These are phyloP conservation scores for Clarkia xantiana DNA, from an alignment of 345 rosid genomes.

Conservation along the genomic window DNA sequence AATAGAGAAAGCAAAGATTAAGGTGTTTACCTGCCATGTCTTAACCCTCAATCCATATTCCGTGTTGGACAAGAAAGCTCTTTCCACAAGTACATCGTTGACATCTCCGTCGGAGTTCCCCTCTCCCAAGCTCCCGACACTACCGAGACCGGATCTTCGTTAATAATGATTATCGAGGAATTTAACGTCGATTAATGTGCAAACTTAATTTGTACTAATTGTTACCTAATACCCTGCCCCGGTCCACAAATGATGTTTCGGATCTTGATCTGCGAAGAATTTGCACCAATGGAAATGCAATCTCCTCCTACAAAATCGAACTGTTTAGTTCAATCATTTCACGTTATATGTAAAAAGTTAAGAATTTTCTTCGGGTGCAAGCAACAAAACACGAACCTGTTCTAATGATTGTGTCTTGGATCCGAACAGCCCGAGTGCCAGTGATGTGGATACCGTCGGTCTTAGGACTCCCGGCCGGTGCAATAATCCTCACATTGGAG, in stretches of 20 bases:
- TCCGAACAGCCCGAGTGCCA: slow-evolving; percentile 45
- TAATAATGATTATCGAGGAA: no score
- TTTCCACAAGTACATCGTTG: slow-evolving; percentile 37
- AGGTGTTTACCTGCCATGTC: slow-evolving; percentile 71
- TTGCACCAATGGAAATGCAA: slow-evolving; percentile 71
- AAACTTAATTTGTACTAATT: not conserved
- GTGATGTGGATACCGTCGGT: slow-evolving; percentile 90
- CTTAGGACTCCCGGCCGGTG: slow-evolving; percentile 71
- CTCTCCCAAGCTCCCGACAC: slow-evolving; percentile 91
- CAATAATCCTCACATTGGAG: slow-evolving; percentile 34
- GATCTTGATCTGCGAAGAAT: slow-evolving; percentile 57
- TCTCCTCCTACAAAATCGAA: slow-evolving; percentile 60
- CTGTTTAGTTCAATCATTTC: not conserved
- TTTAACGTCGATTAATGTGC: not conserved
- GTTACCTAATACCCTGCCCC: slow-evolving; percentile 93
- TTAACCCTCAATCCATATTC: slow-evolving; percentile 78
- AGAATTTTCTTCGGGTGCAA: not conserved
- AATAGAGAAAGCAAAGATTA: no score
- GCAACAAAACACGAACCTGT: slow-evolving; percentile 36
- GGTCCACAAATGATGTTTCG: slow-evolving; percentile 64
- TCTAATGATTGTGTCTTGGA: slow-evolving; percentile 37
- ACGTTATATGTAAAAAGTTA: not conserved
- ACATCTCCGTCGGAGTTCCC: slow-evolving; percentile 42
- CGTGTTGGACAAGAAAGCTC: slow-evolving; percentile 53
- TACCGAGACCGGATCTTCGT: slow-evolving; percentile 2